Evolutionary conservation across 2,329 filamentous ascomycete genomes (phyloP).

Genomic region (Xylariaceae sp.): DNA sequence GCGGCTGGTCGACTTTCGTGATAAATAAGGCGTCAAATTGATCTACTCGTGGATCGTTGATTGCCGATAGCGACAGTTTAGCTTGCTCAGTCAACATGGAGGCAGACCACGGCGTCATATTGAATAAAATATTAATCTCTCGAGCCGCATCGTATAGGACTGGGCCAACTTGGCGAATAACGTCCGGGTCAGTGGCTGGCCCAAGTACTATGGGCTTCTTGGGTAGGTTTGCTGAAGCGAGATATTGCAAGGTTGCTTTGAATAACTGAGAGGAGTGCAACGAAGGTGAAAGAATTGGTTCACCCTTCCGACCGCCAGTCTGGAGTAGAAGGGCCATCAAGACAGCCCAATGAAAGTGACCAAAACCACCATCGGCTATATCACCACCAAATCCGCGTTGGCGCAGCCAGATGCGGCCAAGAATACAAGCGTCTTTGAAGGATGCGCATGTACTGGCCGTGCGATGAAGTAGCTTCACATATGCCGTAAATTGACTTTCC

Average conservation of each 20-base stretch:
- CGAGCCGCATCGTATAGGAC: constrained; percentile 78
- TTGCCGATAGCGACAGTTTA: constrained; percentile 71
- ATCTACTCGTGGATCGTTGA: constrained; percentile 75
- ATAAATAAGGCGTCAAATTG: constrained; percentile 90
- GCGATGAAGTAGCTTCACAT: constrained; percentile 77
- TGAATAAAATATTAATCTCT: constrained; percentile 83
- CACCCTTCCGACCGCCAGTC: constrained; percentile 74
- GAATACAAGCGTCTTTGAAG: constrained; percentile 82
- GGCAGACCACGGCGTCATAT: constrained; percentile 89
- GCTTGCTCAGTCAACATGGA: constrained; percentile 75
- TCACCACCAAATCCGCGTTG: constrained; percentile 80
- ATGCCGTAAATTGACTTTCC: constrained; percentile 74
- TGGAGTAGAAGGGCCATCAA: constrained; percentile 81
- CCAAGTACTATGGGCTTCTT: constrained; percentile 67
- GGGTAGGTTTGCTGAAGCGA: constrained; percentile 74
- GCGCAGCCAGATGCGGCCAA: constrained; percentile 87
- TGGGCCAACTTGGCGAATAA: constrained; percentile 58
- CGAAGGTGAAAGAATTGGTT: constrained; percentile 74
- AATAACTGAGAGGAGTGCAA: constrained; percentile 94
- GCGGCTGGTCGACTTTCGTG: constrained; percentile 58
- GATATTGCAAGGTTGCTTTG: constrained; percentile 89
- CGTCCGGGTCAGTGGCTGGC: constrained; percentile 51
- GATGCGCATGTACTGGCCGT: constrained; percentile 71
- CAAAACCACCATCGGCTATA: constrained; percentile 82
- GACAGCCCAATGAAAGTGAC: constrained; percentile 89